Percentiles rank a stretch among this genome's conserved stretches.
phyloP scores from a whole-genome alignment of 139 green algal species.

The Ettlia oleoabundans region DNA sequence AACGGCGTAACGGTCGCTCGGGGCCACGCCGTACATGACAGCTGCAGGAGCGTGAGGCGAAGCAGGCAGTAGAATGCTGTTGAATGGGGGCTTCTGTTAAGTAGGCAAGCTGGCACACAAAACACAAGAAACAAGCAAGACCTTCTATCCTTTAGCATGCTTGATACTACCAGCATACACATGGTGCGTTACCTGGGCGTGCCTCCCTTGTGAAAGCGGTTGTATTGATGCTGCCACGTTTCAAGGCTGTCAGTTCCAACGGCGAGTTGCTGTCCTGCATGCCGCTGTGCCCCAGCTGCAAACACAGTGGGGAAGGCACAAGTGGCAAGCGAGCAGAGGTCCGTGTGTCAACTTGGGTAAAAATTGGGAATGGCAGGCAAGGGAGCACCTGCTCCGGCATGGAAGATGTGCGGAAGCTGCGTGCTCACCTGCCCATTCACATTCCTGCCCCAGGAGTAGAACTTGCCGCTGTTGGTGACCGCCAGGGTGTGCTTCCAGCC shows the following conservation, averaged over 20 bases:
- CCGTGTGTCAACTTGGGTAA: no score
- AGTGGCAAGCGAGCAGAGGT: no score
- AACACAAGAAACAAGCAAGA: no score
- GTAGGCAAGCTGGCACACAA: not conserved
- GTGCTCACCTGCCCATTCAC: slow-evolving; percentile 90
- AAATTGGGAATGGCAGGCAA: no score
- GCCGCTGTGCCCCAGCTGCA: slow-evolving; percentile 83
- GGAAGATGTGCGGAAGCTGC: no score
- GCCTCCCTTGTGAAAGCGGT: slow-evolving; percentile 35
- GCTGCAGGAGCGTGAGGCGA: not conserved
- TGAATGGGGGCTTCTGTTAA: no score
- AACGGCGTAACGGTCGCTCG: slow-evolving; percentile 37
- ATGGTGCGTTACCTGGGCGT: not conserved
- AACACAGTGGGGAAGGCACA: no score
- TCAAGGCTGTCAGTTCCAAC: slow-evolving; percentile 56
- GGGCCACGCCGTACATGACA: slow-evolving; percentile 1
- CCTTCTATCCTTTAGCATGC: no score
- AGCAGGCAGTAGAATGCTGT: not conserved
- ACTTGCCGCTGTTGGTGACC: slow-evolving; percentile 56
- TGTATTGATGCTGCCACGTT: slow-evolving; percentile 40
- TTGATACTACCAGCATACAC: not conserved
- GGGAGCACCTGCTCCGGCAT: no score
- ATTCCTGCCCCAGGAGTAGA: slow-evolving; percentile 85
- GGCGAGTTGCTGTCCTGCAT: slow-evolving; percentile 68
- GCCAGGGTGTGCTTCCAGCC: slow-evolving; percentile 88